Percentiles rank a stretch among this genome's conserved stretches.
Evolutionary conservation across 345 rosid species (phyloP).

Genomic region (Euphorbia pulcherrima): DNA sequence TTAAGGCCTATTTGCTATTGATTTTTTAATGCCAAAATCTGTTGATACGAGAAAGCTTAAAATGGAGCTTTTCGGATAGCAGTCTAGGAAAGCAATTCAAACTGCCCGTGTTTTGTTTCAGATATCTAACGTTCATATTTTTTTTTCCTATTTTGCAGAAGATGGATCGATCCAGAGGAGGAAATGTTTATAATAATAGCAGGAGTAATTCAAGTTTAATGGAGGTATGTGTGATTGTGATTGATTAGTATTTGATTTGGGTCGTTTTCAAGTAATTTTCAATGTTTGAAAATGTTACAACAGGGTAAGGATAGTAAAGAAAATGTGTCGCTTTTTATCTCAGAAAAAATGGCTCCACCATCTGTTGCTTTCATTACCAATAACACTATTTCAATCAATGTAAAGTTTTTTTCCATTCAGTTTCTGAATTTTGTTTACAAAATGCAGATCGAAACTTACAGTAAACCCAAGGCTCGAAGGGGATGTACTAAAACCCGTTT

Average conservation of each 20-base stretch:
- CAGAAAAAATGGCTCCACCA: conserved; percentile 7
- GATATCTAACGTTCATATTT: neutral
- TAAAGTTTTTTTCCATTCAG: neutral
- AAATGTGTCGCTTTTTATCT: neutral
- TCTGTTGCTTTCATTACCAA: conserved; percentile 5
- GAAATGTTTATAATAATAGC: conserved; percentile 20
- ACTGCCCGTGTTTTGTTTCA: conserved; percentile 10
- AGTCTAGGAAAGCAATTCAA: too few relatives aligned
- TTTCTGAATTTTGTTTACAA: conserved; percentile 11
- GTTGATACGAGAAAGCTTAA: too few relatives aligned
- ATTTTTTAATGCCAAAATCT: too few relatives aligned
- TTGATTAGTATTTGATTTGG: neutral
- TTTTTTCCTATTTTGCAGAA: conserved; percentile 36
- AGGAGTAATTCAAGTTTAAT: conserved; percentile 34
- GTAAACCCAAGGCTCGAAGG: conserved; percentile 28
- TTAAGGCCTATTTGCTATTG: too few relatives aligned
- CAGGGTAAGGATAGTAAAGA: conserved; percentile 6
- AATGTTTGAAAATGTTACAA: conserved; percentile 3
- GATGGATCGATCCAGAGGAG: conserved; percentile 38
- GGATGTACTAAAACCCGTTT: conserved; percentile 36
- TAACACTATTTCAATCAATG: neutral
- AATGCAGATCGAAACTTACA: conserved; percentile 54
- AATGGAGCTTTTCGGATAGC: too few relatives aligned
- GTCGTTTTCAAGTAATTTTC: conserved; percentile 19
- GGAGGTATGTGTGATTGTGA: conserved; percentile 38